A percentile compares a stretch with the other conserved stretches of the same genome.
These are phyloP conservation scores for Fusarium secorum DNA, from an alignment of 2,329 filamentous ascomycete species.

Conservation along the genomic window DNA sequence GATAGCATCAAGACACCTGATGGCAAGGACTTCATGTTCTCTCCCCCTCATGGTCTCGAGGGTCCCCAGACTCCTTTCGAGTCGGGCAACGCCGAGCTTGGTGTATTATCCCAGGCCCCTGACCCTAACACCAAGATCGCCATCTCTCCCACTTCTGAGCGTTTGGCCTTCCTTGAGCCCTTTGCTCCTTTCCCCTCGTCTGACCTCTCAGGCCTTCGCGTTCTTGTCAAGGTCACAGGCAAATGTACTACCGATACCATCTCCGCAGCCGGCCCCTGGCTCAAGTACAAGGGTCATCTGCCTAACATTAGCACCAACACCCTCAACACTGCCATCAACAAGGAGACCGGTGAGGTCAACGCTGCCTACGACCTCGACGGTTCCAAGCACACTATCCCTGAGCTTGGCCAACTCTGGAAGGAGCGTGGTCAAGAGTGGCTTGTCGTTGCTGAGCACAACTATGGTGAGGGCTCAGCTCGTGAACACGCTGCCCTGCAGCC, in stretches of 20 bases:
- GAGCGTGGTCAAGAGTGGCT: slow-evolving; percentile 80
- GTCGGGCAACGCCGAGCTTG: slow-evolving; percentile 76
- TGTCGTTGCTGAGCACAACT: slow-evolving; percentile 97
- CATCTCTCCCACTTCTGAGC: slow-evolving; percentile 86
- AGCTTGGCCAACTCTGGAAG: slow-evolving; percentile 86
- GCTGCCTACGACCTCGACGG: slow-evolving; percentile 88
- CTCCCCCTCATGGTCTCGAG: slow-evolving; percentile 75
- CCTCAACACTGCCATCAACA: slow-evolving; percentile 92
- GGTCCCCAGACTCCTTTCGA: slow-evolving; percentile 74
- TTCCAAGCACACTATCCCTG: slow-evolving; percentile 78
- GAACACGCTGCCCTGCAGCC: slow-evolving; percentile 92
- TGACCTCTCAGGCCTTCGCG: slow-evolving; percentile 79
- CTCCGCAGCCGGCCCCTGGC: slow-evolving; percentile 91
- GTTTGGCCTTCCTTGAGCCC: slow-evolving; percentile 89
- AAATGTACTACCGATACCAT: slow-evolving; percentile 99
- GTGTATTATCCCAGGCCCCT: slow-evolving; percentile 74
- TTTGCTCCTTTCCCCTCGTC: slow-evolving; percentile 82
- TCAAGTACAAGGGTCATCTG: slow-evolving; percentile 99
- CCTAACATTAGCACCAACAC: slow-evolving; percentile 99
- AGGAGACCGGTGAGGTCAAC: slow-evolving; percentile 91
- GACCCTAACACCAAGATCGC: slow-evolving; percentile 75
- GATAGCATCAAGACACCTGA: slow-evolving; percentile 82
- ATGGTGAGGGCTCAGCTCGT: slow-evolving; percentile 87
- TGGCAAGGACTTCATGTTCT: slow-evolving; percentile 85
- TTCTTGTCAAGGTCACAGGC: slow-evolving; percentile 94